Evolutionary conservation across 2,329 filamentous ascomycete genomes (phyloP).

Genomic region (Scedosporium apiospermum): DNA sequence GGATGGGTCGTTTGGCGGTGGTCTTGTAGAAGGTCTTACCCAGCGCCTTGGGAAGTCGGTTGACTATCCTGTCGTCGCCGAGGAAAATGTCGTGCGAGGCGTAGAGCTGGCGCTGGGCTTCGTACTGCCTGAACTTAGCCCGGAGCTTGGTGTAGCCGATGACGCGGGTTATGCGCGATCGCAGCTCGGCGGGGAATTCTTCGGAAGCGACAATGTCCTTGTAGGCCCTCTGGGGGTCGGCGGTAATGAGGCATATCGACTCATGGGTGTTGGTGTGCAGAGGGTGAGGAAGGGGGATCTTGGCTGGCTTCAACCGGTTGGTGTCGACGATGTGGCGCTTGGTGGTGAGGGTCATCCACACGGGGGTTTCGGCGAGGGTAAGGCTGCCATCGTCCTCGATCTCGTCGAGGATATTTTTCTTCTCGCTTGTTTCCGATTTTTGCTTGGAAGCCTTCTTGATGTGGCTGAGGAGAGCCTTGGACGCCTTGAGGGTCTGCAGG

Average conservation of each 20-base stretch:
- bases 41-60: slow-evolving; percentile 62
- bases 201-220: slow-evolving; percentile 77
- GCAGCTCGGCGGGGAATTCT: slow-evolving; percentile 58
- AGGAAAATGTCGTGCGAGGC: slow-evolving; percentile 89
- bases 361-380: slow-evolving; percentile 35
- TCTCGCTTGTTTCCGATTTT: slow-evolving; percentile 32
- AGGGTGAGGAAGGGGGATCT: slow-evolving; percentile 69
- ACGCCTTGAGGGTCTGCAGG: slow-evolving; percentile 48
- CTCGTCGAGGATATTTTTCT: slow-evolving; percentile 47
- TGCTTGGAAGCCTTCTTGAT: slow-evolving; percentile 48
- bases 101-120: slow-evolving; percentile 73
- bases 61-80: slow-evolving; percentile 78
- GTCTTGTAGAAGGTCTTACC: slow-evolving; percentile 90
- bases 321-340: slow-evolving; percentile 63
- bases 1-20: slow-evolving; percentile 76
- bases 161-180: slow-evolving; percentile 61
- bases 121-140: slow-evolving; percentile 80
- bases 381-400: slow-evolving; percentile 21
- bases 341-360: slow-evolving; percentile 55
- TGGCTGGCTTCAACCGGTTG: slow-evolving; percentile 71
- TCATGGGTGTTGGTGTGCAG: slow-evolving; percentile 57
- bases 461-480: slow-evolving; percentile 51
- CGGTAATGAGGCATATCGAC: slow-evolving; percentile 79
- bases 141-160: slow-evolving; percentile 73
- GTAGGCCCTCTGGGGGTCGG: slow-evolving; percentile 71